Evolutionary conservation across 169 alveolate genomes (phyloP).

Genomic region (Fabrea salina): DNA sequence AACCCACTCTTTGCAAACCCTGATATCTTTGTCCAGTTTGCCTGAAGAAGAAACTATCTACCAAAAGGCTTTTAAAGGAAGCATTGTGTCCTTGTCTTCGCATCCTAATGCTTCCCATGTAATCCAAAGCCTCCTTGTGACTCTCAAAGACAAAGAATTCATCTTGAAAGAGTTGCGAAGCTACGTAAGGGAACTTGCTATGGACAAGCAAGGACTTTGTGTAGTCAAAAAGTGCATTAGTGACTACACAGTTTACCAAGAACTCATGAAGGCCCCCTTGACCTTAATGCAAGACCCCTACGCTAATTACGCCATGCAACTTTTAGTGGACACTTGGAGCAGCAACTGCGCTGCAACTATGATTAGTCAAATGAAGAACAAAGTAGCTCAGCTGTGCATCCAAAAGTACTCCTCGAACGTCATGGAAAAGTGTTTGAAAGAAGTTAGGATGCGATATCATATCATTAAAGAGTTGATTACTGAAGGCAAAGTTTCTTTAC

Average conservation of each 20-base stretch:
- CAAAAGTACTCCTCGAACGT: constrained; percentile 76
- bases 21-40: constrained; percentile 42
- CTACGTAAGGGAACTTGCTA: not conserved
- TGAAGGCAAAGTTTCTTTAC: too few species aligned
- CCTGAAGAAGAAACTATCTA: constrained; percentile 54
- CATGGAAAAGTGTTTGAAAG: constrained; percentile 64
- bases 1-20: constrained; percentile 74
- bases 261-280: constrained; percentile 38
- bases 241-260: not conserved
- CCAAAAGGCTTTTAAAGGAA: constrained; percentile 25
- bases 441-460: too few species aligned
- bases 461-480: too few species aligned
- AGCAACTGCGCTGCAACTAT: constrained; percentile 35
- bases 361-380: constrained; percentile 34
- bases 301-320: constrained; percentile 74
- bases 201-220: constrained; percentile 51
- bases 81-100: constrained; percentile 39
- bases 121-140: constrained; percentile 26
- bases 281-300: constrained; percentile 69
- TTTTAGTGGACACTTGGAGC: constrained; percentile 54
- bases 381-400: constrained; percentile 50
- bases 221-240: constrained; percentile 57
- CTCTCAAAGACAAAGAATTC: not conserved
- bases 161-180: not conserved
- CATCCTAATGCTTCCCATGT: constrained; percentile 69